A percentile compares a stretch with the other conserved stretches of the same genome.
phyloP scores from a whole-genome alignment of 768 basidiomycete genomes.

The Termitomyces heimii region DNA sequence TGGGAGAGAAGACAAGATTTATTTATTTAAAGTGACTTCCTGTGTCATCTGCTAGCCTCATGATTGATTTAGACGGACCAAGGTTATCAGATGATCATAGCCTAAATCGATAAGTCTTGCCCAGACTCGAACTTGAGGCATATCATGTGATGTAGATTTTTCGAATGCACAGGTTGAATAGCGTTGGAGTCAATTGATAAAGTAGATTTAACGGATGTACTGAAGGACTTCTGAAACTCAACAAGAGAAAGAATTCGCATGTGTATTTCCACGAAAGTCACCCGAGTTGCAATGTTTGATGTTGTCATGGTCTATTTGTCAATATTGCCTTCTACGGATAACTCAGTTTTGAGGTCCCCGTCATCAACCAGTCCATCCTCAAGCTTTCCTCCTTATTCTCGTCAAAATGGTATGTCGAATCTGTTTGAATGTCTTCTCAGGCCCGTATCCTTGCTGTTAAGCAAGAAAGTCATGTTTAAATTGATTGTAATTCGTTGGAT shows the following conservation, averaged over 20 bases:
- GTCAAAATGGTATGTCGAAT: slow-evolving; percentile 33
- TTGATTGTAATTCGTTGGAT: slow-evolving; percentile 38
- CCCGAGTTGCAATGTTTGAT: background rate
- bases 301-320: slow-evolving; percentile 7
- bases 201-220: too few species aligned
- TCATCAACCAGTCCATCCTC: slow-evolving; percentile 26
- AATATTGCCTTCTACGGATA: background rate
- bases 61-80: background rate
- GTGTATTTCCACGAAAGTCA: background rate
- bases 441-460: background rate
- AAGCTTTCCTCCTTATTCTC: slow-evolving; percentile 23
- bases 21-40: background rate
- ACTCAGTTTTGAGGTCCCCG: slow-evolving; percentile 16
- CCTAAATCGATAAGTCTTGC: slow-evolving; percentile 6
- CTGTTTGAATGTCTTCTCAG: background rate
- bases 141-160: background rate
- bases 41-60: background rate
- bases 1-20: background rate
- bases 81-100: slow-evolving; percentile 12
- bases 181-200: too few species aligned
- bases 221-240: too few species aligned
- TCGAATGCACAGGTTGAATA: background rate
- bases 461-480: slow-evolving; percentile 2
- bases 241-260: background rate
- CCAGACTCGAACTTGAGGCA: background rate